A percentile compares a stretch with the other conserved stretches of the same genome.
phyloP scores from a whole-genome alignment of 2,329 filamentous ascomycete species.

The Phialemoniopsis sp. region DNA sequence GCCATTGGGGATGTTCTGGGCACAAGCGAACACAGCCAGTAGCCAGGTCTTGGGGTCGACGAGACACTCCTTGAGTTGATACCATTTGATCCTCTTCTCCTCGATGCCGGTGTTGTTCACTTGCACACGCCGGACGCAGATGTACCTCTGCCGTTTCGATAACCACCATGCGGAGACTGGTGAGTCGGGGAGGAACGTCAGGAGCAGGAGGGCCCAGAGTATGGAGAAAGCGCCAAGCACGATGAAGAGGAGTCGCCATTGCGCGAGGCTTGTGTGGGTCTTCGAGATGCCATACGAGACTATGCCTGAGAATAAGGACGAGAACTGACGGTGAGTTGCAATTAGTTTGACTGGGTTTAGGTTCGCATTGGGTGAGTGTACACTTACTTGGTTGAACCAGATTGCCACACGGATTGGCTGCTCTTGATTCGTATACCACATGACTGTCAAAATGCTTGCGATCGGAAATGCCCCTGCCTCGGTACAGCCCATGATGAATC shows the following conservation, averaged over 20 bases:
- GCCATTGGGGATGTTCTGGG: slow-evolving; percentile 43
- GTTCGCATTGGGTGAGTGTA: no score
- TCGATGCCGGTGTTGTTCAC: slow-evolving; percentile 7
- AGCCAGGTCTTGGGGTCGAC: slow-evolving; percentile 15
- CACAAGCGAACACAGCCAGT: slow-evolving; percentile 11
- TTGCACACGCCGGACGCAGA: slow-evolving; percentile 15
- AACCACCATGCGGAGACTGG: slow-evolving; percentile 29
- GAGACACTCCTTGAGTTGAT: slow-evolving; percentile 11
- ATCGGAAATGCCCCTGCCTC: slow-evolving; percentile 46
- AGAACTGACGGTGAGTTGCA: no score
- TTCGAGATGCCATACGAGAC: no score
- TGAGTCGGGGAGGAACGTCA: slow-evolving; percentile 23
- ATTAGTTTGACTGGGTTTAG: no score
- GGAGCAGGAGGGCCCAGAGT: slow-evolving; percentile 19
- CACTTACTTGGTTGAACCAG: no score
- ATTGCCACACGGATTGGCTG: slow-evolving; percentile 57
- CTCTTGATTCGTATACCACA: slow-evolving; percentile 61
- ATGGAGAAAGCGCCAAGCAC: slow-evolving; percentile 23
- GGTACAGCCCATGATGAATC: slow-evolving; percentile 60
- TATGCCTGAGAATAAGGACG: no score
- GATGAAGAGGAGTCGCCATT: slow-evolving; percentile 20
- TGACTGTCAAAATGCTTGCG: slow-evolving; percentile 61
- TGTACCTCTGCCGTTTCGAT: slow-evolving; percentile 17
- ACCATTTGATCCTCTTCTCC: slow-evolving; percentile 9
- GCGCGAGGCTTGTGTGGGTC: no score